These are phyloP conservation scores for Cryphonectria parasitica DNA, from an alignment of 2,329 filamentous ascomycete species.

Conservation along the genomic window DNA sequence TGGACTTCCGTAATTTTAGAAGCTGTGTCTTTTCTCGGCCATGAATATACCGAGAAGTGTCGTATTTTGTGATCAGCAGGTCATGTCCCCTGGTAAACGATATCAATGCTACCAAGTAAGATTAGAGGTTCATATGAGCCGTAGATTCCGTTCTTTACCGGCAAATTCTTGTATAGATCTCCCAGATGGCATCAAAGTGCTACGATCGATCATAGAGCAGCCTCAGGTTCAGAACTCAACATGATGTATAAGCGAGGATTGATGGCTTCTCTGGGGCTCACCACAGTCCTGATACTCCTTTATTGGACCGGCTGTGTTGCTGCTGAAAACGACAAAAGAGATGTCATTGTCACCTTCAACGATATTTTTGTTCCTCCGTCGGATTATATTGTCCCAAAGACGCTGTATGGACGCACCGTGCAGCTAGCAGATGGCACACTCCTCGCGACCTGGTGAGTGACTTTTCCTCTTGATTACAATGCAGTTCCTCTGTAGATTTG, in stretches of 20 bases:
- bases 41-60: not conserved
- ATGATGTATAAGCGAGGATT: not conserved
- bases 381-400: not conserved
- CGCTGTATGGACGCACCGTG: slow-evolving; percentile 6
- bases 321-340: slow-evolving; percentile 3
- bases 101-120: not conserved
- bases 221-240: not conserved
- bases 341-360: slow-evolving; percentile 1
- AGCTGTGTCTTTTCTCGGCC: not conserved
- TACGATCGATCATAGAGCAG: not conserved
- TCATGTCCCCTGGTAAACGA: not conserved
- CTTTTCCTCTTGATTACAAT: not conserved
- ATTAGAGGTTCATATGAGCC: not conserved
- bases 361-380: slow-evolving; percentile 2
- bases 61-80: not conserved
- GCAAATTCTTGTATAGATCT: not conserved
- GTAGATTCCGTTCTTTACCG: not conserved
- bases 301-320: not conserved
- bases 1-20: not conserved
- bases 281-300: not conserved
- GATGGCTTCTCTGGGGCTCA: not conserved
- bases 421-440: slow-evolving; percentile 8
- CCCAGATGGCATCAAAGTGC: not conserved
- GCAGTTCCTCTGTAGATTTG: not conserved
- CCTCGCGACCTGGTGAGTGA: not conserved